Evolutionary conservation across 176 grass and related monocot genomes (phyloP).

Genomic region (Zizania latifolia): DNA sequence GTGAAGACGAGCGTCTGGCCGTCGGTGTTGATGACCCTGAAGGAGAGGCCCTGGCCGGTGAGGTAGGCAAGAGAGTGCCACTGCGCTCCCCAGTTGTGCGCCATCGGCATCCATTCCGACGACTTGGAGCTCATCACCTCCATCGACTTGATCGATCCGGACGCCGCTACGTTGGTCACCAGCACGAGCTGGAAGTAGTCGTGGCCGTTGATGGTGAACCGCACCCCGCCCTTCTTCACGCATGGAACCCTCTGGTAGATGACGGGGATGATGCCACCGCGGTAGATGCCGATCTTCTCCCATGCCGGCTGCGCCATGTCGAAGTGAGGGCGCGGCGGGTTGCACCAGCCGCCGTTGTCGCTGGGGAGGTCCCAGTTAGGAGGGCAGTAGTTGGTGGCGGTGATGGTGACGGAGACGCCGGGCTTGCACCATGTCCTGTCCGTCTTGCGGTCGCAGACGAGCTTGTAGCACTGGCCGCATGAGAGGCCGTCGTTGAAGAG

Average conservation of each 20-base stretch:
- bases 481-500: constrained; percentile 40
- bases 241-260: constrained; percentile 52
- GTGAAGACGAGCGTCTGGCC: constrained; percentile 18
- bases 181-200: constrained; percentile 44
- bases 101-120: constrained; percentile 15
- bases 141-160: constrained; percentile 40
- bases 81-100: constrained; percentile 34
- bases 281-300: constrained; percentile 56
- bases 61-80: constrained; percentile 33
- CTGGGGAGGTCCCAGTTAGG: constrained; percentile 47
- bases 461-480: constrained; percentile 49
- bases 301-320: constrained; percentile 77
- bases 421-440: constrained; percentile 42
- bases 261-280: constrained; percentile 66
- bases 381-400: constrained; percentile 65
- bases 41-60: constrained; percentile 8
- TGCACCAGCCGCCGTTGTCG: constrained; percentile 67
- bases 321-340: constrained; percentile 41
- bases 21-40: constrained; percentile 17
- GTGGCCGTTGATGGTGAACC: constrained; percentile 35
- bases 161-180: constrained; percentile 22
- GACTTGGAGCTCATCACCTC: constrained; percentile 11
- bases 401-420: constrained; percentile 38
- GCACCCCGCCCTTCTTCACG: constrained; percentile 15
- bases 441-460: constrained; percentile 44